A percentile compares a stretch with the other conserved stretches of the same genome.
phyloP scores from a whole-genome alignment of 306 rosid species.

The Inga leiocalycina region DNA sequence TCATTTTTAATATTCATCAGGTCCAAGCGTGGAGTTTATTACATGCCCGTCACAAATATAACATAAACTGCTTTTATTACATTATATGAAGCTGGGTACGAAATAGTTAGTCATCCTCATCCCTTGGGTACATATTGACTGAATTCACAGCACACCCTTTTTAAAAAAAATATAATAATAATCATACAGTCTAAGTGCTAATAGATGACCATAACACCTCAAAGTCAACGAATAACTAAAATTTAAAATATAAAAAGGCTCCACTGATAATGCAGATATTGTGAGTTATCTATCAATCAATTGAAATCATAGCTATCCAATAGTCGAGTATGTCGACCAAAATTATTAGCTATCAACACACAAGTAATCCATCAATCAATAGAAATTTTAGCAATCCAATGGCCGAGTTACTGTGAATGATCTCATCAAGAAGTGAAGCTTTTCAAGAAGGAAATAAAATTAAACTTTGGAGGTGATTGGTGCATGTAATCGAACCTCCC shows the following conservation, averaged over 20 bases:
- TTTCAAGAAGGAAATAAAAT: background rate
- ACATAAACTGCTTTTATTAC: background rate
- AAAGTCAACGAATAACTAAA: background rate
- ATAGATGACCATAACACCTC: background rate
- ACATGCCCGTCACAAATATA: background rate
- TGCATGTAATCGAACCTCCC: background rate
- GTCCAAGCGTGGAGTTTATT: background rate
- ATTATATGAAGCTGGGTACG: background rate
- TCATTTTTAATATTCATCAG: background rate
- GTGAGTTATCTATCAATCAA: background rate
- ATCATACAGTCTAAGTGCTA: slow-evolving; percentile 1
- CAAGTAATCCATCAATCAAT: background rate
- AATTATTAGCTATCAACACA: background rate
- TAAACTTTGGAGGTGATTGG: background rate
- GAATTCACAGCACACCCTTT: background rate
- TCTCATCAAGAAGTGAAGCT: slow-evolving; percentile 12
- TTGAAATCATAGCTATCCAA: background rate
- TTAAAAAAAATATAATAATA: background rate
- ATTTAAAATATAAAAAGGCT: background rate
- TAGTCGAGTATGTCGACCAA: background rate
- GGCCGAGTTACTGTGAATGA: background rate
- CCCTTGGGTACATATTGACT: background rate
- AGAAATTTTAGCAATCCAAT: background rate
- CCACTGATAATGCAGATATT: background rate
- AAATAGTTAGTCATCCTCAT: background rate